Conservation (phyloP, 2,329 filamentous ascomycete species). For the Pleoardoris graminearum region DNA sequence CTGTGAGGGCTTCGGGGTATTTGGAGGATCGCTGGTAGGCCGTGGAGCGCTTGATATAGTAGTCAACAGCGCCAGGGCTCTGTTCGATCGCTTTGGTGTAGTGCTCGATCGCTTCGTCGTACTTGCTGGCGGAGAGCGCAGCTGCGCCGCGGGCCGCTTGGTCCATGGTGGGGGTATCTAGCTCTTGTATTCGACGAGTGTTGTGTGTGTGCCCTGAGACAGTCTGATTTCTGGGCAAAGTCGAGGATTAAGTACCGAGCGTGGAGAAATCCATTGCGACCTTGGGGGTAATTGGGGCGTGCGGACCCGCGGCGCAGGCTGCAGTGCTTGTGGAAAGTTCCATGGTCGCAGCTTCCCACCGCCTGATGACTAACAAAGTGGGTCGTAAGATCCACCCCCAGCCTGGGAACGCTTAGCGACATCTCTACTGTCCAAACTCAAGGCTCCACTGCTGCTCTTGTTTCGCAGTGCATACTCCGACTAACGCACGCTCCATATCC, state of each 20-base stretch:
- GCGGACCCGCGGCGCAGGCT: slow-evolving; percentile 6
- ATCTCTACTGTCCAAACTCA: too few relatives aligned
- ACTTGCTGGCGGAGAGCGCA: slow-evolving; percentile 67
- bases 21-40: slow-evolving; percentile 68
- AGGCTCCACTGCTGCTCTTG: too few relatives aligned
- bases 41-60: slow-evolving; percentile 80
- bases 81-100: slow-evolving; percentile 69
- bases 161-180: slow-evolving; percentile 51
- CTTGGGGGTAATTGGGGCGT: not conserved
- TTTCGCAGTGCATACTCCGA: too few relatives aligned
- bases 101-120: slow-evolving; percentile 65
- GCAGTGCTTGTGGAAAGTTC: slow-evolving; percentile 4
- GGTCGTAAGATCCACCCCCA: not conserved
- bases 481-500: not conserved
- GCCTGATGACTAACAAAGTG: slow-evolving; percentile 3
- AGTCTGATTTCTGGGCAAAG: not conserved
- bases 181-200: not conserved
- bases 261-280: not conserved
- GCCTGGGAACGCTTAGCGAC: not conserved
- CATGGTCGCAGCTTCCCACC: not conserved
- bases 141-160: slow-evolving; percentile 60
- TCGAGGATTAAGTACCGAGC: not conserved
- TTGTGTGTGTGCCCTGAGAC: too few relatives aligned
- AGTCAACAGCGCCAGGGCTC: slow-evolving; percentile 69
- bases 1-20: slow-evolving; percentile 53